Percentiles rank a stretch among this genome's conserved stretches.
Evolutionary conservation across 2,329 filamentous ascomycete genomes (phyloP).

Genomic region (Apiospora arundinis): DNA sequence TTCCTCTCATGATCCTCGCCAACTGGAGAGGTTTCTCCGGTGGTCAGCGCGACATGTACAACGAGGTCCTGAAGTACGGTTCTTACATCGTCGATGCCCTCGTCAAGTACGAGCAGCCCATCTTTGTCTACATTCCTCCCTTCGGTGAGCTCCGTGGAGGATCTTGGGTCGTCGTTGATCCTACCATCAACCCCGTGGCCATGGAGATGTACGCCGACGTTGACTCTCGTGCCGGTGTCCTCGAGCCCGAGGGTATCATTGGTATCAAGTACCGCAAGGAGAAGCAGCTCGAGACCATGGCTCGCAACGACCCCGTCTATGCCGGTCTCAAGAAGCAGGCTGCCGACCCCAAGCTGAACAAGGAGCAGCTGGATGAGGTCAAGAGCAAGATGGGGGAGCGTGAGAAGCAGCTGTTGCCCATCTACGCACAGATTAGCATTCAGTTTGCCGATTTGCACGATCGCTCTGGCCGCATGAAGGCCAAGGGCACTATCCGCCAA

Average conservation of each 20-base stretch:
- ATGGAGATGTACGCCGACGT: slow-evolving; percentile 99
- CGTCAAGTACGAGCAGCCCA: slow-evolving; percentile 97
- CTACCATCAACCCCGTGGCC: slow-evolving; percentile 92
- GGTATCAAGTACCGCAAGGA: slow-evolving; percentile 99
- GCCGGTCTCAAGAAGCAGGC: slow-evolving; percentile 82
- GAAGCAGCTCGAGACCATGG: slow-evolving; percentile 97
- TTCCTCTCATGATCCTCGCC: slow-evolving; percentile 97
- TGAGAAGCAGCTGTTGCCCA: slow-evolving; percentile 87
- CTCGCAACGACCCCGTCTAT: slow-evolving; percentile 86
- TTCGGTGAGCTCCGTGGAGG: slow-evolving; percentile 97
- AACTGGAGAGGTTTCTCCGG: slow-evolving; percentile 99
- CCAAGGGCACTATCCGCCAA: slow-evolving; percentile 91
- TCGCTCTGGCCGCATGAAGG: slow-evolving; percentile 95
- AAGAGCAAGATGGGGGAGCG: slow-evolving; percentile 85
- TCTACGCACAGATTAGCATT: slow-evolving; percentile 93
- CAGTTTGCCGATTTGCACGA: slow-evolving; percentile 98
- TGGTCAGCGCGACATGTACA: slow-evolving; percentile 99
- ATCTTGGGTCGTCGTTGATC: slow-evolving; percentile 98
- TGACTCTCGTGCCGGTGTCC: slow-evolving; percentile 92
- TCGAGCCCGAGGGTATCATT: slow-evolving; percentile 97
- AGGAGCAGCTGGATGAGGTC: slow-evolving; percentile 78
- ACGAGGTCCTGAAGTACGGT: slow-evolving; percentile 99
- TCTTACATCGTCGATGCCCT: slow-evolving; percentile 99
- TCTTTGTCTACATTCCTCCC: slow-evolving; percentile 99
- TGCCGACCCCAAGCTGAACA: slow-evolving; percentile 67